These are phyloP conservation scores for Tetracladium maxilliforme DNA, from an alignment of 2,329 filamentous ascomycete genomes.

Conservation along the genomic window DNA sequence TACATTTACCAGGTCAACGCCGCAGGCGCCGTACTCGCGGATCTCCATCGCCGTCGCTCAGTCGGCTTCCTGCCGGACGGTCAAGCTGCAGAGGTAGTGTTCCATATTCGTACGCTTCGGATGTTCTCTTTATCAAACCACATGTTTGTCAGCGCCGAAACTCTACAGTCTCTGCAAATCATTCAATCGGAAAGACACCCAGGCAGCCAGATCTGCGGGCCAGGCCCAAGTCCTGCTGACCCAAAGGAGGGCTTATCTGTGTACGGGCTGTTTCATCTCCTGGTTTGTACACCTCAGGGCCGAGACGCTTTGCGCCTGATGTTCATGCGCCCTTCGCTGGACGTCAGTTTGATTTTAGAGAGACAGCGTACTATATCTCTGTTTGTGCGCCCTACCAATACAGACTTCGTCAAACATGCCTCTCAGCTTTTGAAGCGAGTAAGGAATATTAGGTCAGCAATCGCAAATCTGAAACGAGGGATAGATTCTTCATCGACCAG, in stretches of 20 bases:
- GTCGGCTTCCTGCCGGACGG: conserved; percentile 48
- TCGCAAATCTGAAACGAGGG: conserved; percentile 64
- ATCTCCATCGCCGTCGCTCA: conserved; percentile 55
- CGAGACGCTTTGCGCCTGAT: conserved; percentile 58
- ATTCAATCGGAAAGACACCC: conserved; percentile 72
- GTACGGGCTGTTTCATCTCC: conserved; percentile 65
- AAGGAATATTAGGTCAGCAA: conserved; percentile 57
- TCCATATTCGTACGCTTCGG: conserved; percentile 47
- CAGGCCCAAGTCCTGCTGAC: conserved; percentile 40
- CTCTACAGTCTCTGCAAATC: conserved; percentile 71
- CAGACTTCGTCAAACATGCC: conserved; percentile 35
- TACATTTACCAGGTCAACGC: too few species aligned
- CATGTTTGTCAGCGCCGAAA: conserved; percentile 73
- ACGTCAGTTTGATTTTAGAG: conserved; percentile 52
- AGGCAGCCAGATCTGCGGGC: conserved; percentile 63
- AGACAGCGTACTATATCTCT: conserved; percentile 56
- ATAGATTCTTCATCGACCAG: conserved; percentile 32
- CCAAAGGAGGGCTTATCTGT: conserved; percentile 73
- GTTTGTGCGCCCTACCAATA: conserved; percentile 56
- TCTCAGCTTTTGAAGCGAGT: conserved; percentile 51
- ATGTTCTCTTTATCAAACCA: conserved; percentile 55
- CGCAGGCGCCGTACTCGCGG: conserved; percentile 71
- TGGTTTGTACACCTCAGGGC: conserved; percentile 69
- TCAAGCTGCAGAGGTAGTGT: conserved; percentile 32
- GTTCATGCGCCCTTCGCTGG: conserved; percentile 65